These are phyloP conservation scores for Diplodia intermedia DNA, from an alignment of 2,329 filamentous ascomycete species.

Conservation along the genomic window DNA sequence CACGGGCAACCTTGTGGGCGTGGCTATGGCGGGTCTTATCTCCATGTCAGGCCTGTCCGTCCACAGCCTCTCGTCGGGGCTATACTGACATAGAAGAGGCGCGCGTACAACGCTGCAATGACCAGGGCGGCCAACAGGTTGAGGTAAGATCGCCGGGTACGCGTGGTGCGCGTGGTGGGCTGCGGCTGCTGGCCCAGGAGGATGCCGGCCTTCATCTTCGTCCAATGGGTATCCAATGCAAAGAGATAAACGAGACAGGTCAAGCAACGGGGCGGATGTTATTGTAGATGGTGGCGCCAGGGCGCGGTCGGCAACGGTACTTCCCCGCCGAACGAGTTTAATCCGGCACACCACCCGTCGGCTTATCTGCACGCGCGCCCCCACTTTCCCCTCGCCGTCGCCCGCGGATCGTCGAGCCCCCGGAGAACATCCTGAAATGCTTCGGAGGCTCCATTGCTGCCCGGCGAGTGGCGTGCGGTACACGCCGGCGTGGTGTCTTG, in stretches of 20 bases:
- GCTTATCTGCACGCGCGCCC: conserved; percentile 6
- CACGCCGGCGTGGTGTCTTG: background rate
- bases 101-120: conserved; percentile 13
- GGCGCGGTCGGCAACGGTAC: conserved; percentile 24
- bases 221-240: background rate
- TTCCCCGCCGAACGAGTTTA: conserved; percentile 14
- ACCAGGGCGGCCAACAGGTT: conserved; percentile 6
- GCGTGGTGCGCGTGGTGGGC: background rate
- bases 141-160: conserved; percentile 20
- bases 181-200: background rate
- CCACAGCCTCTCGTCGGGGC: too few species aligned
- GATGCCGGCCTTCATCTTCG: conserved; percentile 13
- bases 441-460: background rate
- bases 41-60: background rate
- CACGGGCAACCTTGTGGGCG: conserved; percentile 33
- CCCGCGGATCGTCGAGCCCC: background rate
- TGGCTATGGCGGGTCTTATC: conserved; percentile 24
- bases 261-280: background rate
- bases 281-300: conserved; percentile 18
- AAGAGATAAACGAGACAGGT: background rate
- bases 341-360: background rate
- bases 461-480: background rate
- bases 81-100: conserved; percentile 26
- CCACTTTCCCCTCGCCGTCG: conserved; percentile 3
- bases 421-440: conserved; percentile 4